Evolutionary conservation across 2,329 filamentous ascomycete genomes (phyloP).

Genomic region (Thelonectria olida): DNA sequence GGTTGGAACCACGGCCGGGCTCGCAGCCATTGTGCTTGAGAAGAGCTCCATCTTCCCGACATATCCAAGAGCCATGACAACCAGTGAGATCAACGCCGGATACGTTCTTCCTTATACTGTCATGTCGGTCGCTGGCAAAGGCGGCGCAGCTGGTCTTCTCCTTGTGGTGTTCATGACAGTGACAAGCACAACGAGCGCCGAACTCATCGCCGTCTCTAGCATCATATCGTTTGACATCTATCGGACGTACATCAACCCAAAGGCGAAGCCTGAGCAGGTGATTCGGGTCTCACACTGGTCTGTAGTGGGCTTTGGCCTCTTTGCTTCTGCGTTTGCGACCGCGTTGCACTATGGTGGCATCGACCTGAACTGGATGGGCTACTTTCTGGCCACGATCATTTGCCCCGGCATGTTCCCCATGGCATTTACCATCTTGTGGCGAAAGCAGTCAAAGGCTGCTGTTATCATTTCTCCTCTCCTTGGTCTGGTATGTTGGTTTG

Average conservation of each 20-base stretch:
- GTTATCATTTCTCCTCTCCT: constrained; percentile 17
- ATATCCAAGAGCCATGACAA: constrained; percentile 73
- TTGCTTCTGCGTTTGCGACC: constrained; percentile 16
- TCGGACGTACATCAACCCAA: constrained; percentile 81
- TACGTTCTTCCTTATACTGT: constrained; percentile 83
- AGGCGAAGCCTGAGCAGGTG: constrained; percentile 74
- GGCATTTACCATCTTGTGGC: constrained; percentile 18
- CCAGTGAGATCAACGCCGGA: constrained; percentile 77
- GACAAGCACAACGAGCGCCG: constrained; percentile 70
- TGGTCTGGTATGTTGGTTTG: constrained; percentile 2
- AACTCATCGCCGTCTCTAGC: constrained; percentile 81
- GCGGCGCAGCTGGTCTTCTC: constrained; percentile 78
- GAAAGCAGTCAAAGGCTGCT: constrained; percentile 15
- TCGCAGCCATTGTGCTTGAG: constrained; percentile 80
- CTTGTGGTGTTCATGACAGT: constrained; percentile 89
- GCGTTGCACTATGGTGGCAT: constrained; percentile 17
- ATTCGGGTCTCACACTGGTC: constrained; percentile 19
- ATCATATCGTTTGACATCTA: constrained; percentile 87
- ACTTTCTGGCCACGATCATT: constrained; percentile 15
- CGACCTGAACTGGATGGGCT: constrained; percentile 21
- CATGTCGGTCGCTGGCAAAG: constrained; percentile 79
- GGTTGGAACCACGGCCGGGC: constrained; percentile 82
- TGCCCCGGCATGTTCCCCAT: constrained; percentile 19
- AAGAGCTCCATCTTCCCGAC: constrained; percentile 74
- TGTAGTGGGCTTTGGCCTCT: constrained; percentile 13